A percentile compares a stretch with the other conserved stretches of the same genome.
These are phyloP conservation scores for Metschnikowia borealis DNA, from an alignment of 805 yeast genomes.

Conservation along the genomic window DNA sequence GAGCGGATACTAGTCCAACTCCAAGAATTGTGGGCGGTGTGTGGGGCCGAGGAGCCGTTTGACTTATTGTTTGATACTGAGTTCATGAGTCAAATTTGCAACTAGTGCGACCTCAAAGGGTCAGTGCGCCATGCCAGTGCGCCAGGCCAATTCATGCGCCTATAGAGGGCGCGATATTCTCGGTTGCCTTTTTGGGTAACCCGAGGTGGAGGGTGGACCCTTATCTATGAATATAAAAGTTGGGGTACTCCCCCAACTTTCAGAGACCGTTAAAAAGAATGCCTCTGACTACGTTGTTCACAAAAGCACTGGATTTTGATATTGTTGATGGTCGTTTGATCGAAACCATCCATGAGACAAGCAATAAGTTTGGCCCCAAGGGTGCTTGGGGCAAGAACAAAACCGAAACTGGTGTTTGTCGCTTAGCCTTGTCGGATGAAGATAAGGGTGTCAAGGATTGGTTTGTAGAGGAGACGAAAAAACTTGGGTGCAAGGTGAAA, in stretches of 20 bases:
- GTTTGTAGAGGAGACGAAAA: constrained; percentile 51
- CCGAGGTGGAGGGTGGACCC: background rate
- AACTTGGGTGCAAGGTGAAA: constrained; percentile 54
- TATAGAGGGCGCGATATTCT: background rate
- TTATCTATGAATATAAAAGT: constrained; percentile 1
- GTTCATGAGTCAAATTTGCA: constrained; percentile 14
- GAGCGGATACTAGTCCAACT: constrained; percentile 10
- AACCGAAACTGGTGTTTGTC: constrained; percentile 65
- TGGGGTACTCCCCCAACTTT: background rate
- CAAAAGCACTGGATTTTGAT: constrained; percentile 5
- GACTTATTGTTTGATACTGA: constrained; percentile 13
- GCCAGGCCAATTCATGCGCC: no score
- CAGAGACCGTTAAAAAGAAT: background rate
- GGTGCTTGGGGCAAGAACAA: constrained; percentile 54
- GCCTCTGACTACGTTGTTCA: constrained; percentile 8
- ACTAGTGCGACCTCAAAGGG: background rate
- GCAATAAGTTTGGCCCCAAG: constrained; percentile 55
- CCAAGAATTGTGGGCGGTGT: constrained; percentile 14
- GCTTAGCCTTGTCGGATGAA: constrained; percentile 58
- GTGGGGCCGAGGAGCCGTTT: constrained; percentile 14
- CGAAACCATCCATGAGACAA: constrained; percentile 59
- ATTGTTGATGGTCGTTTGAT: constrained; percentile 34
- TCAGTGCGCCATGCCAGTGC: no score
- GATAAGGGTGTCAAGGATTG: constrained; percentile 65
- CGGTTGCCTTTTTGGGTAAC: constrained; percentile 1